Evolutionary conservation across 148 eudicot genomes (phyloP).

Genomic region (Rhododendron ferrugineum): DNA sequence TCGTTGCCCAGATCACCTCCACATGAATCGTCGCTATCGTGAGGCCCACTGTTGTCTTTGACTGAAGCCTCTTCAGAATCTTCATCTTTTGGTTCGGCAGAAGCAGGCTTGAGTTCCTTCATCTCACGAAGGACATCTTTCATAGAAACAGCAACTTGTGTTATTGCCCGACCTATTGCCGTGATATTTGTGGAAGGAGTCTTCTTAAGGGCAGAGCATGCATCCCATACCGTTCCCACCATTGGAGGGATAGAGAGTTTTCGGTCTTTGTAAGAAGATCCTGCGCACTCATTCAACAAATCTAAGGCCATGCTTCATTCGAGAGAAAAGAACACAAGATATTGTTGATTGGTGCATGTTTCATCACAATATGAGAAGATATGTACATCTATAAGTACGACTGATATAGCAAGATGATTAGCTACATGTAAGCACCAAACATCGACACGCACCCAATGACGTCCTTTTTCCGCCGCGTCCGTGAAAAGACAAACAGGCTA

Average conservation of each 20-base stretch:
- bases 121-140: constrained; percentile 92
- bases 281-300: constrained; percentile 27
- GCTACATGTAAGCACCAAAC: not conserved
- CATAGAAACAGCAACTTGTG: constrained; percentile 71
- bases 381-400: not conserved
- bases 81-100: constrained; percentile 32
- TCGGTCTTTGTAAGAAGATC: constrained; percentile 31
- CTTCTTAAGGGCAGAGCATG: constrained; percentile 81
- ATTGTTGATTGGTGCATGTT: not conserved
- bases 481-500: not conserved
- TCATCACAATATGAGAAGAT: not conserved
- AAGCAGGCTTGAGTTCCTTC: constrained; percentile 68
- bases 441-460: not conserved
- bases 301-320: not conserved
- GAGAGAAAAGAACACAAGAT: not conserved
- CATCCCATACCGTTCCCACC: constrained; percentile 77
- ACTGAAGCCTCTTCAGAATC: constrained; percentile 12
- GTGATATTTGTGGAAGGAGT: constrained; percentile 64
- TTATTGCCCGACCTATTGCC: constrained; percentile 86
- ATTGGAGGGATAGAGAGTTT: constrained; percentile 47
- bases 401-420: not conserved
- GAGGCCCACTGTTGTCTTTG: constrained; percentile 21
- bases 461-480: not conserved
- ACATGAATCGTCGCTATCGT: constrained; percentile 27
- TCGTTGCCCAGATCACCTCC: constrained; percentile 63